These are phyloP conservation scores for Aureobasidium mangrovei DNA, from an alignment of 2,329 filamentous ascomycete genomes.

Conservation along the genomic window DNA sequence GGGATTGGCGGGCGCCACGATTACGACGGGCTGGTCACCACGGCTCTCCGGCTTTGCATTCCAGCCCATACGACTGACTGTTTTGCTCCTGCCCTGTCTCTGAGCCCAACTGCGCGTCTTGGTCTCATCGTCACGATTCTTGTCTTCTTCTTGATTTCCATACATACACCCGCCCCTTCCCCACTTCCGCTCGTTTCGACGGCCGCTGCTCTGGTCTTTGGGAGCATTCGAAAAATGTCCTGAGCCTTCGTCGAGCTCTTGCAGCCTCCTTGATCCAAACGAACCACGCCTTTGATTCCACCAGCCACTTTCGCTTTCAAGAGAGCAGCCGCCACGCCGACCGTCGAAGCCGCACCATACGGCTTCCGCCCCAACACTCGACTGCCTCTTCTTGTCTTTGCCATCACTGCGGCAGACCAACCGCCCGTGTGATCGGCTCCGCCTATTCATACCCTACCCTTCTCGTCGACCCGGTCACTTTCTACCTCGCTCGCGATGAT, in stretches of 20 bases:
- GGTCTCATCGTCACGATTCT: not conserved
- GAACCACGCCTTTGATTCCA: not conserved
- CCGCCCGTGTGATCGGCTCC: not conserved
- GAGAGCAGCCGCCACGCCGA: not conserved
- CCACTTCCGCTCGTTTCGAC: not conserved
- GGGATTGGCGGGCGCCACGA: too few relatives aligned
- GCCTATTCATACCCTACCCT: not conserved
- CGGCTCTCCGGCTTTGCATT: too few relatives aligned
- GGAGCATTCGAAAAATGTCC: not conserved
- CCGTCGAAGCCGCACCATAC: not conserved
- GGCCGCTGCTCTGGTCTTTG: not conserved
- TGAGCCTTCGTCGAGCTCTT: not conserved
- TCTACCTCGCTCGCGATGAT: conserved; percentile 19
- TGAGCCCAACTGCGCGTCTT: not conserved
- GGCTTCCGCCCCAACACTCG: not conserved
- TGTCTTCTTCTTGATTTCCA: not conserved
- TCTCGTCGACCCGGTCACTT: not conserved
- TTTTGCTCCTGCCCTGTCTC: too few relatives aligned
- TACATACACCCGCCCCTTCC: not conserved
- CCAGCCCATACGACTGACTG: too few relatives aligned
- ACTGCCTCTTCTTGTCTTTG: not conserved
- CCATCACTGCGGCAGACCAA: not conserved
- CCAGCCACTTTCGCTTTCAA: conserved; percentile 9
- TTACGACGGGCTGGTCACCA: too few relatives aligned
- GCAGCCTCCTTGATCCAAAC: not conserved